phyloP scores from a whole-genome alignment of 805 yeast species.

The Pichia membranifaciens region DNA sequence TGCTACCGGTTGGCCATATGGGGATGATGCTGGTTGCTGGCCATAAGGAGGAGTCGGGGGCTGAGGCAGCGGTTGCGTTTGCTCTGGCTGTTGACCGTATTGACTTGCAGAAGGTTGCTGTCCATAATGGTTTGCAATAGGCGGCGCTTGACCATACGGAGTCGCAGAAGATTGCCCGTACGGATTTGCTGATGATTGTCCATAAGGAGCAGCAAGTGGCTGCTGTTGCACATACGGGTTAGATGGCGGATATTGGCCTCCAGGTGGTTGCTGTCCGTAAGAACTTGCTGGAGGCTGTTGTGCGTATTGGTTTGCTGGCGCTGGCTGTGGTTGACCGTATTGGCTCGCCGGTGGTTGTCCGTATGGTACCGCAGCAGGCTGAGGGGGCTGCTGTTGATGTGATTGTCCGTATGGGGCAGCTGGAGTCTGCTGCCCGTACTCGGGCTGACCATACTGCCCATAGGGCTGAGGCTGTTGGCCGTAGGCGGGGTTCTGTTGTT shows the following conservation, averaged over 20 bases:
- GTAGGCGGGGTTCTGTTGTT: not conserved
- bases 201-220: too few species aligned
- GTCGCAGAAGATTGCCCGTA: not conserved
- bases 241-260: not conserved
- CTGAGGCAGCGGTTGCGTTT: slow-evolving; percentile 9
- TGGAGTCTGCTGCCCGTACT: slow-evolving; percentile 9
- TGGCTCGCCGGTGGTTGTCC: slow-evolving; percentile 10
- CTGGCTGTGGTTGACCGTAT: slow-evolving; percentile 12
- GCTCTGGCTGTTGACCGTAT: slow-evolving; percentile 10
- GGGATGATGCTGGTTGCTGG: slow-evolving; percentile 1
- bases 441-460: slow-evolving; percentile 7
- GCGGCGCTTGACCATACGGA: too few species aligned
- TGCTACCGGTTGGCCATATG: too few species aligned
- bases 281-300: not conserved
- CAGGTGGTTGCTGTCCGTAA: not conserved
- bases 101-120: not conserved
- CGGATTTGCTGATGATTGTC: slow-evolving; percentile 3
- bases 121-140: not conserved
- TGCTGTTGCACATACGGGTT: too few species aligned
- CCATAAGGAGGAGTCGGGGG: slow-evolving; percentile 11
- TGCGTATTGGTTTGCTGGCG: slow-evolving; percentile 6
- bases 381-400: too few species aligned
- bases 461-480: slow-evolving; percentile 12
- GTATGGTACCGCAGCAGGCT: not conserved
- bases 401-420: slow-evolving; percentile 7